phyloP scores from a whole-genome alignment of 169 alveolate species.

The Plasmodium knowlesi region DNA sequence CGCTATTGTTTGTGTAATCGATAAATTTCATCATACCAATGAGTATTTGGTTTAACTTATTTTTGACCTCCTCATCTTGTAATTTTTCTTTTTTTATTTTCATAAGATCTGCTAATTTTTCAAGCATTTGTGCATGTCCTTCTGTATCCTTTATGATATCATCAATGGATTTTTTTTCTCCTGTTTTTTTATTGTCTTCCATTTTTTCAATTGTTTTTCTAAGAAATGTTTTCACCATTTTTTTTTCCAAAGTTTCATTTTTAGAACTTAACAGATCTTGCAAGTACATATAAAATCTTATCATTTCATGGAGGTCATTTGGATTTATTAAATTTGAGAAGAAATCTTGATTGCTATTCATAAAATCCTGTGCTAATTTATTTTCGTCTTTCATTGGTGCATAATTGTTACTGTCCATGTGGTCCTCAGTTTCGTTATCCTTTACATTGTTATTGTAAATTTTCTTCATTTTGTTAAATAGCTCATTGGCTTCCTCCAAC shows the following conservation, averaged over 20 bases:
- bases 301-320: constrained; percentile 63
- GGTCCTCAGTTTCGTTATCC: background rate
- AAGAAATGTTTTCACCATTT: constrained; percentile 68
- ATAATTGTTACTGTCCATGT: background rate
- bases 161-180: constrained; percentile 68
- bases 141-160: constrained; percentile 68
- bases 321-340: constrained; percentile 60
- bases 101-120: constrained; percentile 55
- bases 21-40: constrained; percentile 70
- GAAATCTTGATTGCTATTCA: background rate
- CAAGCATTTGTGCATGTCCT: constrained; percentile 72
- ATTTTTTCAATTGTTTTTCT: constrained; percentile 74
- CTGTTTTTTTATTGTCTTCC: constrained; percentile 60
- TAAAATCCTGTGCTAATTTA: background rate
- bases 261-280: constrained; percentile 56
- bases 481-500: constrained; percentile 26
- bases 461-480: constrained; percentile 45
- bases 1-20: constrained; percentile 58
- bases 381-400: constrained; percentile 1
- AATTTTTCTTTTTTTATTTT: constrained; percentile 33
- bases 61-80: constrained; percentile 42
- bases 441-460: background rate
- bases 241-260: constrained; percentile 67
- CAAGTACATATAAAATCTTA: constrained; percentile 68
- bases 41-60: constrained; percentile 68